A percentile compares a stretch with the other conserved stretches of the same genome.
Conservation (phyloP, 257 asterid genomes). For the Salvia rosmarinus region DNA sequence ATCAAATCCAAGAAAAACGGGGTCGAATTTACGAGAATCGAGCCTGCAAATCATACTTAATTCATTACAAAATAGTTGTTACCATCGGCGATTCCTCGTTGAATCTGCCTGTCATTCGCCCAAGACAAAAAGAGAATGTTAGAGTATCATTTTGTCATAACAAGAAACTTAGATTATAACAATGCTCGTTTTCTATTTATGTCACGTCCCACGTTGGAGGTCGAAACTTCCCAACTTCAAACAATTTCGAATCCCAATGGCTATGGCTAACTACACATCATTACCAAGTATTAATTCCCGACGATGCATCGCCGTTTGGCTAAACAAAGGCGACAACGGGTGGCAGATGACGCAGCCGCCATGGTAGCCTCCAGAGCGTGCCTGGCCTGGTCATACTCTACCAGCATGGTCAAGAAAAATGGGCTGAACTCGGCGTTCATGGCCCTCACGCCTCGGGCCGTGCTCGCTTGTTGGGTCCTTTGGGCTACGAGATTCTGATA, state of each 20-base stretch:
- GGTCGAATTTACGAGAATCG: slow-evolving; percentile 29
- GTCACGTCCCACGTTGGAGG: background rate
- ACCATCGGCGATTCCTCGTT: slow-evolving; percentile 24
- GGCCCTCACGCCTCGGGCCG: slow-evolving; percentile 72
- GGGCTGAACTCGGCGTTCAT: slow-evolving; percentile 83
- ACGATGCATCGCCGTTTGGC: slow-evolving; percentile 51
- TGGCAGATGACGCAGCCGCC: slow-evolving; percentile 65
- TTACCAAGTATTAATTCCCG: slow-evolving; percentile 43
- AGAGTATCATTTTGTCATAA: slow-evolving; percentile 25
- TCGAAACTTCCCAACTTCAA: background rate
- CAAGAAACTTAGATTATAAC: slow-evolving; percentile 43
- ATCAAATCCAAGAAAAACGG: slow-evolving; percentile 5
- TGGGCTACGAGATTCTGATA: slow-evolving; percentile 68
- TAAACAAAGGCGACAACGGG: slow-evolving; percentile 63
- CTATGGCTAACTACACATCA: background rate
- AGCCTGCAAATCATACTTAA: background rate
- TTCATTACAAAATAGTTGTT: background rate
- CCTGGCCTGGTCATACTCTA: slow-evolving; percentile 71
- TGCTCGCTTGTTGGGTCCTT: slow-evolving; percentile 64
- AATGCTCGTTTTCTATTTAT: slow-evolving; percentile 28
- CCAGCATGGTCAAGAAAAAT: slow-evolving; percentile 71
- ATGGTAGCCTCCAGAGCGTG: slow-evolving; percentile 76
- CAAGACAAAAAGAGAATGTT: slow-evolving; percentile 19
- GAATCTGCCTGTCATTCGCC: slow-evolving; percentile 28
- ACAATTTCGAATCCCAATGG: background rate